Evolutionary conservation across 2,329 filamentous ascomycete species (phyloP), one percentile per base, ranked within the genome.

Genomic region (Fusarium setosum): DNA sequence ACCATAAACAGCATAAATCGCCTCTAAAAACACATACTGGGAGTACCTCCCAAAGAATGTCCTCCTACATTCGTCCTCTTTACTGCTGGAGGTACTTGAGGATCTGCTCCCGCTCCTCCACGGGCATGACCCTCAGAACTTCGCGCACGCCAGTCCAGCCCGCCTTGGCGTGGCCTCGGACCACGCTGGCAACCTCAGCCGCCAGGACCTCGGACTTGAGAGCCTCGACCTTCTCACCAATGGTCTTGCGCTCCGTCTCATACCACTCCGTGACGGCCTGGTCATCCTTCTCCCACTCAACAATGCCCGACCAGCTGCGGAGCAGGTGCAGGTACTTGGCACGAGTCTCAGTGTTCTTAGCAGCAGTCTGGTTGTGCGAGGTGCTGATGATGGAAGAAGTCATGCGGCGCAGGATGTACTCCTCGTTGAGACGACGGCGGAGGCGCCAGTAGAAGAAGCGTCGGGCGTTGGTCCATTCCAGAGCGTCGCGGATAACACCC

Each of bases 371-470:
- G 59, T 64, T 71, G 44, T 67, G 59, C 8, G 67, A 64, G 44
- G 74, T 55, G 35, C 72, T 70, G 61, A 80, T 70, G 56, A 77
- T 74, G 50, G 79, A 79, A 44, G 81, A 75, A 6, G 83, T 84
- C 87, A 99, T 93, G 81, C 93, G 93, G 83, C 94, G 96, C 78
- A 99, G 86, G 72, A 99, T 93, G 80, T 96, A 93, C 83, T 99
- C 96, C 83, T 99, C 96, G 81, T 96, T 98, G 76, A 99, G 86
- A 82, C 96, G 90, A 77, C 96, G 92, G 80, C 96, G 94, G 65
- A 97, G 90, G 81, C 96, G 95, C 96, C 96, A 99, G 91, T 98
- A 99, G 86, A 99, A 98, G 92, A 96, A 98, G 76, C 95, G 91
- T 68, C 96, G 91, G 10, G 95, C 90, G 72, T 97, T 92, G 77